Base-by-base conservation (phyloP, 1,139 yeast species). In the Yamadazyma conglobata region DNA sequence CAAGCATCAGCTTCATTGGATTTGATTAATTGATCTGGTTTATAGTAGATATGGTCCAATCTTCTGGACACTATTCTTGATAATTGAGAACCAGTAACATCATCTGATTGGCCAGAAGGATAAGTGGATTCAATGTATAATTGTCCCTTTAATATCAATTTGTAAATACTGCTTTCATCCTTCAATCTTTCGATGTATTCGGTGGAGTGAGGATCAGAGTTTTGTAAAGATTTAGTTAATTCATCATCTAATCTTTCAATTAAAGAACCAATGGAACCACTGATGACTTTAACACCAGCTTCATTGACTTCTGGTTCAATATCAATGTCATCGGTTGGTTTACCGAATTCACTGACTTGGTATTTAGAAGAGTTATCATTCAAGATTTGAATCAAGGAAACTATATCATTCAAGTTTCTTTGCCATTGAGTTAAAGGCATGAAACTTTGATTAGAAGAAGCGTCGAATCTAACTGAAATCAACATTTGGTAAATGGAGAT, bases 231-330 rank as follows among this genome's bases (percentile, higher is more conserved):
- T 47, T 83, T 79, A 42, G 85, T 84, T 50, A 89, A 82, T 64
- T 93, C 99, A 52, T 91, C 97, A 56, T 89, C 96, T 45, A 93
- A 73, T 60, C 97, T 79, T 64, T 91, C 98, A 41, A 89, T 84
- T 40, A 84, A 75, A 10, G 96, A 80, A 30, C 86, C 77, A 33
- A 91, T 68, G 22, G 95, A 85, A 27, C 98, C 98, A 42, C 82
- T 73, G 36, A 93, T 73, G 45, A 76, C 79, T 53, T 75, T 77
- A 39, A 83, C 68, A 37, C 96, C 96, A 15, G 63, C 49, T 6
- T 57, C 66, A 46, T 81, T 76, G 17, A 82, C 71, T 42, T 71
- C 70, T 35, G 96, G 93, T 52, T 79, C 86, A 38, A 69, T 67
- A 48, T 87, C 95, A 39, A 87, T 64, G 48, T 83, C 94, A 54